These are phyloP conservation scores for Triglochin maritima DNA, from an alignment of 106 monocot species.

Conservation along the genomic window DNA sequence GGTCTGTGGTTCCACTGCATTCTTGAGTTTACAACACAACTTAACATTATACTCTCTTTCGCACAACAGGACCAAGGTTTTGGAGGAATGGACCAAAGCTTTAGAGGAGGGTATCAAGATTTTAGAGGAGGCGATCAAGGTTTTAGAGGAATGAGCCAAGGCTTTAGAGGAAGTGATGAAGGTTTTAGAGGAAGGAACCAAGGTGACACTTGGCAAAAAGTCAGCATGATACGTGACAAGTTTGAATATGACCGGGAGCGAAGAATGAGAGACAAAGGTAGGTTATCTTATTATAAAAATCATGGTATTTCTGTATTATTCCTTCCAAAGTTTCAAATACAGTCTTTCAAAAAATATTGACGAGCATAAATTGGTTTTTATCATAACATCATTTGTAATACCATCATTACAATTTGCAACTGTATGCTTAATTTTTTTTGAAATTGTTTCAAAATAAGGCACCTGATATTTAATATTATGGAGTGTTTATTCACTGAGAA, in stretches of 20 bases:
- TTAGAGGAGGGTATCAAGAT: constrained; percentile 2
- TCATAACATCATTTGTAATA: too few species aligned
- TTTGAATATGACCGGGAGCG: constrained; percentile 93
- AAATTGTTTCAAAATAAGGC: too few species aligned
- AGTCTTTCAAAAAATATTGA: background rate
- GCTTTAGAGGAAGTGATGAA: background rate
- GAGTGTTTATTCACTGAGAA: too few species aligned
- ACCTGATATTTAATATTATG: too few species aligned
- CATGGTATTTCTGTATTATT: background rate
- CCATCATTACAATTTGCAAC: too few species aligned
- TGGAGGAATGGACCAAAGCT: background rate
- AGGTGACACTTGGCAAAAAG: constrained; percentile 50
- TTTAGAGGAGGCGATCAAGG: constrained; percentile 4
- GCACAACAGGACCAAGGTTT: constrained; percentile 6
- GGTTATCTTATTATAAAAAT: background rate
- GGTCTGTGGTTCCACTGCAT: too few species aligned
- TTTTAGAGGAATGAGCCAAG: constrained; percentile 6
- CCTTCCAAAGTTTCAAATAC: background rate
- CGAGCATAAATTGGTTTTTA: background rate
- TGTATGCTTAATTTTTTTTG: too few species aligned
- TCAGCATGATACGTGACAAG: constrained; percentile 72
- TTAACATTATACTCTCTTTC: too few species aligned
- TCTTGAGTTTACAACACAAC: too few species aligned
- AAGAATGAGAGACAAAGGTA: constrained; percentile 91
- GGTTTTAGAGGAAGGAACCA: constrained; percentile 33